phyloP scores from a whole-genome alignment of 78 protist genomes.

The Pigoraptor vietnamica region DNA sequence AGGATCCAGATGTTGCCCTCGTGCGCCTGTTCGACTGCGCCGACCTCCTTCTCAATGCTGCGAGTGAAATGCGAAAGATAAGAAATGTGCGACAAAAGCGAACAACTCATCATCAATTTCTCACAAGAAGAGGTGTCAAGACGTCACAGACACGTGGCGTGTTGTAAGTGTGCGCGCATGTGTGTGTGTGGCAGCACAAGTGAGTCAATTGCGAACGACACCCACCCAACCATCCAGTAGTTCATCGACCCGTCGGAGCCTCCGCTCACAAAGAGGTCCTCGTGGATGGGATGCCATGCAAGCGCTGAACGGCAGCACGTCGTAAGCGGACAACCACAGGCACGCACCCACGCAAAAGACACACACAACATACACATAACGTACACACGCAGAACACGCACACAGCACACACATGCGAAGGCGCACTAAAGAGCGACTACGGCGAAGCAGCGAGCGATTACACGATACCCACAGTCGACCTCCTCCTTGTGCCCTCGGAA shows the following conservation, averaged over 20 bases:
- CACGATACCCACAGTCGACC: conserved; percentile 34
- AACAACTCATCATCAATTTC: no score
- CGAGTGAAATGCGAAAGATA: background rate
- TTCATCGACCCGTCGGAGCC: conserved; percentile 70
- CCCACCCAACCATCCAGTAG: conserved; percentile 2
- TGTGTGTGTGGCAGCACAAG: no score
- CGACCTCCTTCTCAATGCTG: conserved; percentile 4
- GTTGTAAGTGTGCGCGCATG: no score
- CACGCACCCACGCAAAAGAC: no score
- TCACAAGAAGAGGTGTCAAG: no score
- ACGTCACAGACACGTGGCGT: no score
- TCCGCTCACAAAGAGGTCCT: conserved; percentile 71
- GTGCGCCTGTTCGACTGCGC: conserved; percentile 32
- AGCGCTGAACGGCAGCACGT: conserved; percentile 16
- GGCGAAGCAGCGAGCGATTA: background rate
- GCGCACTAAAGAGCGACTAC: background rate
- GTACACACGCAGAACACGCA: background rate
- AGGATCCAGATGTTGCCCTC: conserved; percentile 73
- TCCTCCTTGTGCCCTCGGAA: conserved; percentile 77
- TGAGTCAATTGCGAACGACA: background rate
- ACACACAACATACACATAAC: background rate
- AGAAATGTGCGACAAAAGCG: no score
- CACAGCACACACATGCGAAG: background rate
- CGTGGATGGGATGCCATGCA: conserved; percentile 81
- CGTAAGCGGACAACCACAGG: background rate